Conservation (phyloP, 2,329 filamentous ascomycete genomes). For the Cladophialophora chaetospira region DNA sequence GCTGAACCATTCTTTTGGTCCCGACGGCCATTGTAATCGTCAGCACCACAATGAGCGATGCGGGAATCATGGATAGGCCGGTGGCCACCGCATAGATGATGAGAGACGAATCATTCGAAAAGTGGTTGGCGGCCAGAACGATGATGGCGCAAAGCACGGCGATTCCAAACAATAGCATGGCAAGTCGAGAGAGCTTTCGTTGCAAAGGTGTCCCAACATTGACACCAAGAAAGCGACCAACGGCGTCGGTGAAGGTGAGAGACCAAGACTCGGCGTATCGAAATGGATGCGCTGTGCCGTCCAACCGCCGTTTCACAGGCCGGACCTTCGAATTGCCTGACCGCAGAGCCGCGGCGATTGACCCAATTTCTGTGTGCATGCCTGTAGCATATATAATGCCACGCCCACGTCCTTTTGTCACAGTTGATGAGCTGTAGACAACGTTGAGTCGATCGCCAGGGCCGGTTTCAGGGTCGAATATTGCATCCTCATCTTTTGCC, state of each 20-base stretch:
- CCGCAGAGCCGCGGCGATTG: slow-evolving; percentile 65
- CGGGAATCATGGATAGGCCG: slow-evolving; percentile 62
- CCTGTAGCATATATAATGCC: slow-evolving; percentile 64
- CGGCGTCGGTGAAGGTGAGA: slow-evolving; percentile 58
- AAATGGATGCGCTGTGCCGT: slow-evolving; percentile 54
- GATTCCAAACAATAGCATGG: slow-evolving; percentile 65
- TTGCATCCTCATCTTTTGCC: slow-evolving; percentile 52
- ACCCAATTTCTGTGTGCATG: slow-evolving; percentile 63
- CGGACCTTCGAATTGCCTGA: slow-evolving; percentile 57
- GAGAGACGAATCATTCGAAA: slow-evolving; percentile 58
- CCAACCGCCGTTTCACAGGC: slow-evolving; percentile 54
- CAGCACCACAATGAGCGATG: slow-evolving; percentile 61
- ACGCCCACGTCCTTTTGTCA: slow-evolving; percentile 62
- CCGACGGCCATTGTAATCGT: slow-evolving; percentile 65
- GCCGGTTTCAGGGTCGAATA: slow-evolving; percentile 56
- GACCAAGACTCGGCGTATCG: slow-evolving; percentile 56
- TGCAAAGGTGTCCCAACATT: slow-evolving; percentile 71
- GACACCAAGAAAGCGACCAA: slow-evolving; percentile 67
- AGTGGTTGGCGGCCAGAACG: slow-evolving; percentile 65
- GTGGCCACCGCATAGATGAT: slow-evolving; percentile 66
- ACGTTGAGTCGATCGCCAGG: slow-evolving; percentile 64
- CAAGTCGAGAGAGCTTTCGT: slow-evolving; percentile 67
- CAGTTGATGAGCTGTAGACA: slow-evolving; percentile 62
- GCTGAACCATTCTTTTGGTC: slow-evolving; percentile 54
- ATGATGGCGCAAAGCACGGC: slow-evolving; percentile 70